Evolutionary conservation across 2,329 filamentous ascomycete species (phyloP).

Genomic region (Lojkania enalia): DNA sequence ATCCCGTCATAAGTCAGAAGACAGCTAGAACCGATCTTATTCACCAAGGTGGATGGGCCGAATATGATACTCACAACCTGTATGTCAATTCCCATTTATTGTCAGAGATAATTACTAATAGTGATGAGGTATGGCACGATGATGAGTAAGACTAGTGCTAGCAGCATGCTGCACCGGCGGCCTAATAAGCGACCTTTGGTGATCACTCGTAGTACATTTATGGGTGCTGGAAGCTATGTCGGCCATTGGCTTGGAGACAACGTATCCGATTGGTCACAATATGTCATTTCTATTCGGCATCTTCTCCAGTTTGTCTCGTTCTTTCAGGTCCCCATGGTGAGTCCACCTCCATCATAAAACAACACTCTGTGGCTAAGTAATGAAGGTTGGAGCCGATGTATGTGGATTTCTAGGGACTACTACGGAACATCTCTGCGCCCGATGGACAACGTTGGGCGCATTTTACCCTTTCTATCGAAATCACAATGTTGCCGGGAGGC

Average conservation of each 20-base stretch:
- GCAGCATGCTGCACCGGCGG: constrained; percentile 71
- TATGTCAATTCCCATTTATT: constrained; percentile 61
- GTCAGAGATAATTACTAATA: background rate
- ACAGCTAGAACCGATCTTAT: constrained; percentile 68
- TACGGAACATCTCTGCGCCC: constrained; percentile 69
- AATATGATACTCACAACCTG: constrained; percentile 77
- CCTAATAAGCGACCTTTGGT: constrained; percentile 67
- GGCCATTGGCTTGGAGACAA: constrained; percentile 65
- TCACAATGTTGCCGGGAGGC: constrained; percentile 69
- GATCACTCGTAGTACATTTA: constrained; percentile 77
- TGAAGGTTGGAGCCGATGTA: constrained; percentile 63
- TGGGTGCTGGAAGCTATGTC: constrained; percentile 66
- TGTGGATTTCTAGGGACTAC: constrained; percentile 73
- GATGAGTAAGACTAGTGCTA: constrained; percentile 69
- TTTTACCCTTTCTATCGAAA: constrained; percentile 76
- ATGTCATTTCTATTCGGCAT: constrained; percentile 45
- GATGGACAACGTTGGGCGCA: constrained; percentile 72
- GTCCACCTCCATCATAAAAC: background rate
- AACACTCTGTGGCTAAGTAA: constrained; percentile 25
- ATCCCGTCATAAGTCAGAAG: constrained; percentile 47
- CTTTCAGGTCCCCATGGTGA: constrained; percentile 51
- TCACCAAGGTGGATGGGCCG: constrained; percentile 66
- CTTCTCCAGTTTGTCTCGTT: constrained; percentile 51
- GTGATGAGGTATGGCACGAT: constrained; percentile 63
- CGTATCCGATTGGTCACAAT: constrained; percentile 48